Evolutionary conservation across 2,329 filamentous ascomycete genomes (phyloP).

Genomic region (Hirsutella minnesotensis): DNA sequence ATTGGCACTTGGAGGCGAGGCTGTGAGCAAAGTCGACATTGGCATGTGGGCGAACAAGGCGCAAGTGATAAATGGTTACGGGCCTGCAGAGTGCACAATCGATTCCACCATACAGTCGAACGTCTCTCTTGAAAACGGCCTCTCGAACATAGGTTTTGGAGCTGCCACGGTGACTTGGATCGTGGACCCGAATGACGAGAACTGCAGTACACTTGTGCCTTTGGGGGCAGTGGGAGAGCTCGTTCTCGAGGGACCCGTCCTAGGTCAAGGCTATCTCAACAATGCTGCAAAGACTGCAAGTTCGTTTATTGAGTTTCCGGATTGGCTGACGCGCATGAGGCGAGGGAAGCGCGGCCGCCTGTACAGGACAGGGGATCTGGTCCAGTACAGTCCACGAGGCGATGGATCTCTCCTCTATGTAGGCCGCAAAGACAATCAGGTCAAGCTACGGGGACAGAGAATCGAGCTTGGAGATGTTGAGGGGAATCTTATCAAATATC

Average conservation of each 20-base stretch:
- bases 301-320: conserved; percentile 14
- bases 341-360: conserved; percentile 6
- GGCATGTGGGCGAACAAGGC: conserved; percentile 6
- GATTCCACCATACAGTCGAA: conserved; percentile 5
- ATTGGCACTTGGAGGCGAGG: conserved; percentile 13
- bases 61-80: conserved; percentile 27
- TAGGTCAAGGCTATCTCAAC: conserved; percentile 38
- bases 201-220: conserved; percentile 4
- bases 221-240: conserved; percentile 20
- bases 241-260: conserved; percentile 29
- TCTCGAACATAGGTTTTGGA: conserved; percentile 3
- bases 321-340: conserved; percentile 5
- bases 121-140: not conserved
- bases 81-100: conserved; percentile 20
- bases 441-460: conserved; percentile 11
- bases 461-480: conserved; percentile 12
- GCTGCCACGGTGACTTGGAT: conserved; percentile 11
- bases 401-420: conserved; percentile 7
- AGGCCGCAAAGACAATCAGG: conserved; percentile 10
- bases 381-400: conserved; percentile 6
- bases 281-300: conserved; percentile 17
- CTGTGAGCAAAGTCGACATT: conserved; percentile 16
- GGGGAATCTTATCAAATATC: conserved; percentile 1
- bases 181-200: conserved; percentile 9
- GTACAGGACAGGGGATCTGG: conserved; percentile 10